These are phyloP conservation scores for Wallacemonas collosoma DNA, from an alignment of 208 protist species.

Conservation along the genomic window DNA sequence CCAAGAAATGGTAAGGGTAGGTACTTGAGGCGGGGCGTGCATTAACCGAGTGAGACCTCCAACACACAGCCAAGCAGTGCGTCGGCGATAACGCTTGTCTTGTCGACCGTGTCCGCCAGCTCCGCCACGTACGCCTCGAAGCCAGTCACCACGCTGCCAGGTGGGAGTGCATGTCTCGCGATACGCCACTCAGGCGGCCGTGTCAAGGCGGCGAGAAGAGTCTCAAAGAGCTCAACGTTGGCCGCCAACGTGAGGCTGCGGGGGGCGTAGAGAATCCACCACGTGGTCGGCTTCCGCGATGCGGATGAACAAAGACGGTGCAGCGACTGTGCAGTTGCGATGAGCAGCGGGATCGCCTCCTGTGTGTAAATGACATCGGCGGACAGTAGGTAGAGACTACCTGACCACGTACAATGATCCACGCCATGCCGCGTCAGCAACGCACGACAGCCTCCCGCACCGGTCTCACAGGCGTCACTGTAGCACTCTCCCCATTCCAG, in stretches of 20 bases:
- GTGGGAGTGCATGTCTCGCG: constrained; percentile 2
- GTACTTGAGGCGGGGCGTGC: background rate
- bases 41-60: constrained; percentile 12
- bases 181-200: constrained; percentile 13
- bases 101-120: background rate
- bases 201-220: constrained; percentile 14
- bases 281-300: background rate
- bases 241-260: constrained; percentile 33
- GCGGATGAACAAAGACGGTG: background rate
- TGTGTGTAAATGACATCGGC: constrained; percentile 43
- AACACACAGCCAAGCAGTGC: constrained; percentile 31
- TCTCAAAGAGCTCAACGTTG: constrained; percentile 32
- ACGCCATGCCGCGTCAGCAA: background rate
- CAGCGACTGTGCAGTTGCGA: constrained; percentile 24
- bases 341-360: constrained; percentile 31
- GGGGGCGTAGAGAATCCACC: constrained; percentile 48
- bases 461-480: too few species aligned
- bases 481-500: constrained; percentile 26
- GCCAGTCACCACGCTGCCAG: constrained; percentile 16
- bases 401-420: background rate
- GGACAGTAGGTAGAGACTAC: constrained; percentile 23
- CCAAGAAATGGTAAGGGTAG: background rate
- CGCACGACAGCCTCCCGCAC: background rate
- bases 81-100: background rate
- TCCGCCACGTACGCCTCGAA: constrained; percentile 16